Base-by-base conservation (phyloP, 106 monocot species). In the Dioscorea zingiberensis region DNA sequence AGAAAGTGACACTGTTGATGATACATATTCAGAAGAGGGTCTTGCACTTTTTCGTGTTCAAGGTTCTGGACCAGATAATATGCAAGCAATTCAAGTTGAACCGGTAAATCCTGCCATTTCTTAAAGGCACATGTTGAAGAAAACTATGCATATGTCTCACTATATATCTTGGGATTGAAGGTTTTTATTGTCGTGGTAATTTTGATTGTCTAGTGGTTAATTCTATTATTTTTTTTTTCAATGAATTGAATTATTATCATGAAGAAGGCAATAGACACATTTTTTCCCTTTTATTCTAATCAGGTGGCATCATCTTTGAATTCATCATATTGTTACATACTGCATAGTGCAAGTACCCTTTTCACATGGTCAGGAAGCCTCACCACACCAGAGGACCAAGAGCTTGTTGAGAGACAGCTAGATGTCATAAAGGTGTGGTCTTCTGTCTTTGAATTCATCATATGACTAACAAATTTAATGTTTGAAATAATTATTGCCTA, bases 51-150 rank as follows among this genome's bases (percentile, higher is more conserved):
- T 95, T 65, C 80, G 95, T 18, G 62, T 95, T 66, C 91, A 95
- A 87, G 95, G 95, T 58, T 85, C 87, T 67, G 95, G 95, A 79
- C 88, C 87, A 53, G 87, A 95, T 23, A 88, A 88, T 74, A 91
- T 95, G 95, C 95, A 91, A 83, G 80, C 91, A 54, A 88, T 95
- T 74, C 91, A 95, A 91, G 85, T 95, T 69, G 91, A 95, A 57
- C 74, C 80, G 66, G 95, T 95, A 95, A 11, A 58, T 72, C 0
- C 62, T 55, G 38, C 38, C 38, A 38, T 38, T 38, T 38, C 3
- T 38, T 38, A 6, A 38, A 38, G 6, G 38, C 3, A 6, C 38
- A 38, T 38, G 38, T 38, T 38, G 38, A 6, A 1, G 38, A 38
- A 38, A 24, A 21, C 13, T 70, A 32, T 25, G 12, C 25, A 47